phyloP scores from a whole-genome alignment of 2,329 filamentous ascomycete genomes.

The Cadophora sp. region DNA sequence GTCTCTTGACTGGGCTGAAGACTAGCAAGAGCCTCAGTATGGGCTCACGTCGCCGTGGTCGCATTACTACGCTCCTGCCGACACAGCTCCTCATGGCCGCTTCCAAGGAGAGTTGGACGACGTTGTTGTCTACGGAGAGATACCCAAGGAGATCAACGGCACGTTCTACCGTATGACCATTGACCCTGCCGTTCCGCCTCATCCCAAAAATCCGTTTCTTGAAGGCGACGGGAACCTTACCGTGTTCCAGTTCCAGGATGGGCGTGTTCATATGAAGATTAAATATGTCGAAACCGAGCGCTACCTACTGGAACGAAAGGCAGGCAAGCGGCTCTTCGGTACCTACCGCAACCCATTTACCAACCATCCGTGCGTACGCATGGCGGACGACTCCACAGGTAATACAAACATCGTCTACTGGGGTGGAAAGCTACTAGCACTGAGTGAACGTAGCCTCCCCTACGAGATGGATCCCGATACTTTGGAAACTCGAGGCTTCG shows the following conservation, averaged over 20 bases:
- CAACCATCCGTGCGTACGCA: constrained; percentile 54
- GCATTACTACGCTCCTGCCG: too few relatives aligned
- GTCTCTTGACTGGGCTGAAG: too few relatives aligned
- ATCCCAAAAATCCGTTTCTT: constrained; percentile 54
- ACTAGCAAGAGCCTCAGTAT: too few relatives aligned
- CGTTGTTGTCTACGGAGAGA: constrained; percentile 48
- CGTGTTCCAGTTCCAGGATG: constrained; percentile 43
- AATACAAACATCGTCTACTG: constrained; percentile 67
- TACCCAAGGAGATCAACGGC: constrained; percentile 51
- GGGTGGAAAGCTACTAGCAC: constrained; percentile 59
- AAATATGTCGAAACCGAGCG: constrained; percentile 45
- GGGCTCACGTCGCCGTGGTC: too few relatives aligned
- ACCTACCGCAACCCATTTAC: constrained; percentile 64
- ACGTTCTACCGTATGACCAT: constrained; percentile 53
- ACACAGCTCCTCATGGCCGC: constrained; percentile 29
- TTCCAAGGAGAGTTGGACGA: constrained; percentile 50
- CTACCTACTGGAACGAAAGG: constrained; percentile 38
- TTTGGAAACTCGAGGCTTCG: constrained; percentile 54
- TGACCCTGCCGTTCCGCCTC: constrained; percentile 57
- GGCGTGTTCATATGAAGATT: constrained; percentile 43
- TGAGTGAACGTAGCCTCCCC: constrained; percentile 59
- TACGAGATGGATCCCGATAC: constrained; percentile 55
- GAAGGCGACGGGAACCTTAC: constrained; percentile 44
- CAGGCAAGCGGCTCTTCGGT: constrained; percentile 50
- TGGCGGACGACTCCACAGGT: constrained; percentile 60